Evolutionary conservation across 1,139 yeast genomes (phyloP), one percentile per base, ranked within the genome.

Genomic region (Candida sp.): DNA sequence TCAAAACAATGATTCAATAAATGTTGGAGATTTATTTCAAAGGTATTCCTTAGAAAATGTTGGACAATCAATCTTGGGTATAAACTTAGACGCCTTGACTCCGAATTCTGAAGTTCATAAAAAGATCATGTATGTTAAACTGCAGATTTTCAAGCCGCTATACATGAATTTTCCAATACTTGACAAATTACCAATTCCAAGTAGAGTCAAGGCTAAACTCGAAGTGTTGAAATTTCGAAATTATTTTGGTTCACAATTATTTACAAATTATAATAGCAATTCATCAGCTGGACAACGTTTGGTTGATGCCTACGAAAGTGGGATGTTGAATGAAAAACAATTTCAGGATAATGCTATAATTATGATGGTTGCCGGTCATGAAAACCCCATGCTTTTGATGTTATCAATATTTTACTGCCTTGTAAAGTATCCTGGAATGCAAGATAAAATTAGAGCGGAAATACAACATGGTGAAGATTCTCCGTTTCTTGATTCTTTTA

Each of bases 351-450:
- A 81, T 57, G 69, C 79, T n/a, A 75, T 79, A 15, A 81, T 81
- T 23, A 61, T 79, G 3, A 63, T 81, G 61, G 77, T 81, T 38
- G 77, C 87, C 0, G 86, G 86, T 0, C 86, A 81, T 57, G 87
- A 81, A 50, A 81, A 81, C 46, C 87, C 87, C 0, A 80, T 78
- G 46, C 54, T 81, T 21, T 58, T 80, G 12, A 55, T 81, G 50
- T 69, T 77, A 1, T 77, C 84, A 0, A 52, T 77, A 3, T 52
- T 81, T 6, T 80, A 72, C 48, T 55, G 77, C 7, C 52, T 81
- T 32, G 77, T 78, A 1, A 79, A 78, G 47, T 43, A 60, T 40
- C 58, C 58, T 0, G 39, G 51, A 0, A 55, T 73, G 43, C 84
- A 80, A 52, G 40, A 47, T 1, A 47, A 45, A 11, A 49, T 79